Evolutionary conservation across 192 early-diverging fungal genomes (phyloP).

Genomic region (Thamnidium elegans): DNA sequence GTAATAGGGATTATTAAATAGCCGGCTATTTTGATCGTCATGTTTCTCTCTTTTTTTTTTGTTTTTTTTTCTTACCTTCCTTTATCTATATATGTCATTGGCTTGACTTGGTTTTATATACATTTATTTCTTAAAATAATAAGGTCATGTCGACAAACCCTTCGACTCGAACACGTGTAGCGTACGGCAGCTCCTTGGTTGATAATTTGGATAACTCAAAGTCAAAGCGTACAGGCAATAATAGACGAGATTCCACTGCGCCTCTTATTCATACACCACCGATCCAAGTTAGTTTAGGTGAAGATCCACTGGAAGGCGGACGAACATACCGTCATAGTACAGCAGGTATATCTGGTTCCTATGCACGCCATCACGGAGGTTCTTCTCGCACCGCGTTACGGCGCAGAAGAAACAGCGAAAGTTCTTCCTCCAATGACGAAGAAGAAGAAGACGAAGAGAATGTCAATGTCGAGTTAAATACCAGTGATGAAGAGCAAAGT

Average conservation of each 20-base stretch:
- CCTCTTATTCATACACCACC: conserved; percentile 35
- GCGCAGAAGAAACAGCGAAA: conserved; percentile 16
- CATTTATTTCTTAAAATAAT: conserved; percentile 4
- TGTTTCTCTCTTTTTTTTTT: neutral
- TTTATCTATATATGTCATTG: neutral
- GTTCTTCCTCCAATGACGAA: neutral
- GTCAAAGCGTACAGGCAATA: neutral
- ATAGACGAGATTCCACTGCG: conserved; percentile 34
- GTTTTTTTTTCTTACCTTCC: conserved; percentile 7
- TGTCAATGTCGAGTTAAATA: conserved; percentile 17
- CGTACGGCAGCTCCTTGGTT: conserved; percentile 27
- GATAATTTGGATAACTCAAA: neutral
- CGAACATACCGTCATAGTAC: neutral
- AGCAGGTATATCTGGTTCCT: too few relatives aligned
- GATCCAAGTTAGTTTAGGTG: neutral
- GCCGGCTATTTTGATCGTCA: neutral
- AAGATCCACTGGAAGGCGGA: neutral
- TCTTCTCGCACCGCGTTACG: neutral
- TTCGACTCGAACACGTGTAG: conserved; percentile 25
- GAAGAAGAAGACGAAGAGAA: conserved; percentile 4
- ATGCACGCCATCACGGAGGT: too few relatives aligned
- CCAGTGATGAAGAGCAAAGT: conserved; percentile 16
- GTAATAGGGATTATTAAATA: neutral
- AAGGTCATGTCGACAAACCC: conserved; percentile 28
- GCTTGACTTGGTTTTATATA: conserved; percentile 1